Evolutionary conservation across 2,329 filamentous ascomycete species (phyloP).

Genomic region (Ophidiomyces ophidiicola): DNA sequence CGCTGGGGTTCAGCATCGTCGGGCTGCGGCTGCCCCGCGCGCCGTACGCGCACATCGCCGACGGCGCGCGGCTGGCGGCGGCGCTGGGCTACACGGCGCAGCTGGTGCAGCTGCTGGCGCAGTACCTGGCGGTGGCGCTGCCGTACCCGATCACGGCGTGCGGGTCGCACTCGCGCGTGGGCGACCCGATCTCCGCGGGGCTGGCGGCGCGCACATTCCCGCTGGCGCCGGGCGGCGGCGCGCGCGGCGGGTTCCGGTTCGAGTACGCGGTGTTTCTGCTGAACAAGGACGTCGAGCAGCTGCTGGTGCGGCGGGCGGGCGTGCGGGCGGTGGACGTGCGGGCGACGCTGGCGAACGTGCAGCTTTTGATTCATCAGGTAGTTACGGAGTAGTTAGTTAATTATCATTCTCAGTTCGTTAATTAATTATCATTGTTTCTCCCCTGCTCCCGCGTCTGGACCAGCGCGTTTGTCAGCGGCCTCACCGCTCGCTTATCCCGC

Average conservation of each 20-base stretch:
- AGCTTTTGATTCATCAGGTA: not conserved
- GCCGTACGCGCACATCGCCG: slow-evolving; percentile 53
- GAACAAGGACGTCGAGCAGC: slow-evolving; percentile 81
- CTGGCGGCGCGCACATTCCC: slow-evolving; percentile 60
- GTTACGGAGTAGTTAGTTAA: too few relatives aligned
- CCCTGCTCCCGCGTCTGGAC: too few relatives aligned
- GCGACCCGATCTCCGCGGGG: slow-evolving; percentile 54
- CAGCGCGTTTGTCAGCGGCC: too few relatives aligned
- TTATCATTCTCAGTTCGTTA: too few relatives aligned
- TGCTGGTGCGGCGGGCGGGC: slow-evolving; percentile 49
- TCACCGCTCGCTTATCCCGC: too few relatives aligned
- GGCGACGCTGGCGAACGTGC: slow-evolving; percentile 77
- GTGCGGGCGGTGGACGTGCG: slow-evolving; percentile 78
- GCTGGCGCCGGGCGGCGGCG: slow-evolving; percentile 48
- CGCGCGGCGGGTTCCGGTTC: slow-evolving; percentile 71
- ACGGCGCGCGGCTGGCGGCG: slow-evolving; percentile 63
- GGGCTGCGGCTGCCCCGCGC: slow-evolving; percentile 69
- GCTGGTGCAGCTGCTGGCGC: slow-evolving; percentile 61
- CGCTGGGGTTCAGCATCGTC: slow-evolving; percentile 74
- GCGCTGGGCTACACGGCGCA: slow-evolving; percentile 71
- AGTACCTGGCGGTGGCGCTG: slow-evolving; percentile 65
- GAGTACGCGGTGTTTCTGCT: slow-evolving; percentile 95
- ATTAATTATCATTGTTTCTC: too few relatives aligned
- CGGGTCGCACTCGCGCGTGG: slow-evolving; percentile 62
- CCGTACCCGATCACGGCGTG: slow-evolving; percentile 66